Percentiles rank a stretch among this genome's conserved stretches.
phyloP scores from a whole-genome alignment of 2,329 filamentous ascomycete genomes.

The Colletotrichum higginsianum region DNA sequence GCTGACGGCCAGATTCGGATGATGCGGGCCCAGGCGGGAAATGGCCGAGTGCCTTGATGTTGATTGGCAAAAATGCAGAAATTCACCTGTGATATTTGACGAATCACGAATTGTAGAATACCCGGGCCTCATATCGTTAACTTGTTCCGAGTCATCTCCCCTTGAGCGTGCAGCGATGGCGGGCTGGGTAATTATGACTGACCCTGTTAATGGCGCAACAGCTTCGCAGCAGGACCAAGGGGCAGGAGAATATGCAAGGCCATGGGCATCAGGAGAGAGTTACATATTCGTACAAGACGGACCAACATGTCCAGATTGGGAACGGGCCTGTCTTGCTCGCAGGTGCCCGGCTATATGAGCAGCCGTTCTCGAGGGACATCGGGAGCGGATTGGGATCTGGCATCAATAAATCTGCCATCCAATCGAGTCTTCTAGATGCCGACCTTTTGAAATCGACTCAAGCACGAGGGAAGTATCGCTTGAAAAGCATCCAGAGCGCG shows the following conservation, averaged over 20 bases:
- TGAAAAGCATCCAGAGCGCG: constrained; percentile 12
- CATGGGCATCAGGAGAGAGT: constrained; percentile 32
- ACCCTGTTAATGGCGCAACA: constrained; percentile 32
- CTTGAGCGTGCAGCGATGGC: constrained; percentile 13
- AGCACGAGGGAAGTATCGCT: constrained; percentile 16
- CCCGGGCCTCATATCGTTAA: not conserved
- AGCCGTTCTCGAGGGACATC: constrained; percentile 33
- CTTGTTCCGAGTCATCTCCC: constrained; percentile 18
- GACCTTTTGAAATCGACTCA: constrained; percentile 17
- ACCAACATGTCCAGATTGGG: constrained; percentile 21
- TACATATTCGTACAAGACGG: constrained; percentile 4
- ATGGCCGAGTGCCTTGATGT: constrained; percentile 10
- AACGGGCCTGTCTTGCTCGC: constrained; percentile 26
- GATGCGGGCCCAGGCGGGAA: constrained; percentile 30
- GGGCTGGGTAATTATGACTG: constrained; percentile 14
- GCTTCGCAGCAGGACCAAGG: constrained; percentile 1
- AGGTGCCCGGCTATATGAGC: constrained; percentile 22
- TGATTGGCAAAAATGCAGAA: constrained; percentile 42
- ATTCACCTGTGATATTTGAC: constrained; percentile 23
- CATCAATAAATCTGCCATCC: constrained; percentile 24
- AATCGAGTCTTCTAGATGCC: constrained; percentile 25
- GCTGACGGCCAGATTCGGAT: constrained; percentile 39
- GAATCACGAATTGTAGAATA: constrained; percentile 20
- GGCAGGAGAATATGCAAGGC: constrained; percentile 27
- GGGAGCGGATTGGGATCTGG: constrained; percentile 24